Evolutionary conservation across 2,329 filamentous ascomycete genomes (phyloP).

Genomic region (Penicillium sclerotiorum): DNA sequence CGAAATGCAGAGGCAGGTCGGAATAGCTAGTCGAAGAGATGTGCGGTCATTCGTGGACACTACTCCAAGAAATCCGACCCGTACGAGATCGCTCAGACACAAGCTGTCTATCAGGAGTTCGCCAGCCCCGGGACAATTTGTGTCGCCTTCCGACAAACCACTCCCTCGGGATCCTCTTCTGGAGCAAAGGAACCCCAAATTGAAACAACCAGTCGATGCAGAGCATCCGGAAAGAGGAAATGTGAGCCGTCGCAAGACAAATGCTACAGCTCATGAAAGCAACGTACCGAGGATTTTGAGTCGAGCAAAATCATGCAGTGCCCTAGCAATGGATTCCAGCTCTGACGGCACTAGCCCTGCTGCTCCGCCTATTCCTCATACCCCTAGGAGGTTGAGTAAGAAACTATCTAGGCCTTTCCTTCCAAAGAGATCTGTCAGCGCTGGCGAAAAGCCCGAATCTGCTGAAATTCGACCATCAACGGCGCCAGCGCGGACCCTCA

Average conservation of each 20-base stretch:
- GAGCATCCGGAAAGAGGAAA: constrained; percentile 17
- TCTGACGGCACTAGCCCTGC: constrained; percentile 15
- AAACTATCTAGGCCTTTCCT: constrained; percentile 29
- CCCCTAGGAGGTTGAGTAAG: constrained; percentile 20
- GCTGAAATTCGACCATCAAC: constrained; percentile 27
- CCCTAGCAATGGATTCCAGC: constrained; percentile 12
- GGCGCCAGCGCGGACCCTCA: constrained; percentile 27
- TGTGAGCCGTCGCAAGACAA: constrained; percentile 19
- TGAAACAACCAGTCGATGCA: constrained; percentile 11
- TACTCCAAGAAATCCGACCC: constrained; percentile 10
- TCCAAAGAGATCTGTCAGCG: constrained; percentile 19
- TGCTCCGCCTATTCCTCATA: background rate
- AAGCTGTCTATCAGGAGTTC: constrained; percentile 26
- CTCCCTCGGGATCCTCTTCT: constrained; percentile 32
- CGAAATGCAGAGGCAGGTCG: constrained; percentile 84
- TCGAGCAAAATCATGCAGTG: constrained; percentile 29
- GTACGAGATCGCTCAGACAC: constrained; percentile 26
- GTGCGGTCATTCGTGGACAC: constrained; percentile 36
- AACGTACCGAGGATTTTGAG: constrained; percentile 15
- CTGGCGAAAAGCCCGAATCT: constrained; percentile 14
- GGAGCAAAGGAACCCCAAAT: constrained; percentile 13
- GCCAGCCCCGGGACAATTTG: constrained; percentile 6
- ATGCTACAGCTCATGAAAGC: constrained; percentile 12
- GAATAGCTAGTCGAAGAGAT: constrained; percentile 75
- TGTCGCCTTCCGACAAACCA: constrained; percentile 30